phyloP scores from a whole-genome alignment of 2,329 filamentous ascomycete genomes.

The Ceratocystis albifundus region DNA sequence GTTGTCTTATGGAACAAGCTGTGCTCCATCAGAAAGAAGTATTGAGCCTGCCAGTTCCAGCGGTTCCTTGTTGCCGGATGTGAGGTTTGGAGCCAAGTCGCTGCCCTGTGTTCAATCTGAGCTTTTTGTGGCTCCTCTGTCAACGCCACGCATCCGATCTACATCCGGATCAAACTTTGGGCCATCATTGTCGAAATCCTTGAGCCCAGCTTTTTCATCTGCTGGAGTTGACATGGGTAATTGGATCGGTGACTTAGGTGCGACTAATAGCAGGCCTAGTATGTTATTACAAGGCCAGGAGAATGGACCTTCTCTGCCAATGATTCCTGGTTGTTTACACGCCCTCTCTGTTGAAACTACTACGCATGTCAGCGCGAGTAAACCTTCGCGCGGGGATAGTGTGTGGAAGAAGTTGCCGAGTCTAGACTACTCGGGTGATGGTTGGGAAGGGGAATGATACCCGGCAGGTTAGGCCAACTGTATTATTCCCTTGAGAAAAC shows the following conservation, averaged over 20 bases:
- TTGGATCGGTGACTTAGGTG: neutral
- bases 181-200: neutral
- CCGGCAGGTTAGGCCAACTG: neutral
- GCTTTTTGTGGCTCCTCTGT: slow-evolving; percentile 5
- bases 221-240: no score
- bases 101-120: neutral
- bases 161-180: neutral
- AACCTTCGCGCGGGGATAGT: neutral
- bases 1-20: neutral
- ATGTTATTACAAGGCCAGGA: neutral
- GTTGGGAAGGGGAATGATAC: slow-evolving; percentile 17
- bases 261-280: neutral
- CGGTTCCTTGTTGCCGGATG: neutral
- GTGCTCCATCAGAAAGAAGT: neutral
- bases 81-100: neutral
- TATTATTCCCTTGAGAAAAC: neutral
- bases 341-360: neutral
- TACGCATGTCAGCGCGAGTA: neutral
- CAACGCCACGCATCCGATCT: slow-evolving; percentile 1
- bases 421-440: slow-evolving; percentile 17
- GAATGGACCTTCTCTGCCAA: neutral
- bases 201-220: neutral
- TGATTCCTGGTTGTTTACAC: neutral
- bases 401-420: slow-evolving; percentile 15
- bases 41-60: neutral